Conservation (phyloP, 257 asterid species). For the Perilla frutescens region DNA sequence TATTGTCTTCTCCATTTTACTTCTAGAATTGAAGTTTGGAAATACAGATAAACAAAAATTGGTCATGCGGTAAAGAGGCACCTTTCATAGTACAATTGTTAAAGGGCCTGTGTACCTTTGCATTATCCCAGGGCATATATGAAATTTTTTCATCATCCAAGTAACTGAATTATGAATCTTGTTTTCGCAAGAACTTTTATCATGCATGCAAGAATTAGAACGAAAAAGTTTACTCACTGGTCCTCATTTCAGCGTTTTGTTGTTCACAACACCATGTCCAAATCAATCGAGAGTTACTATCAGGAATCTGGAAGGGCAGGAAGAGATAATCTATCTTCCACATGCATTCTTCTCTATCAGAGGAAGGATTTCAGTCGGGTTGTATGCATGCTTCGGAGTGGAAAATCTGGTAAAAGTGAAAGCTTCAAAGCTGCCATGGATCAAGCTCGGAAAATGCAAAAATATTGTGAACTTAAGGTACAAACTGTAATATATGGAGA, state of each 20-base stretch:
- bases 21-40: neutral
- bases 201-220: neutral
- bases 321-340: conserved; percentile 72
- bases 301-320: conserved; percentile 99
- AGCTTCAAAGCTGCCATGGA: conserved; percentile 89
- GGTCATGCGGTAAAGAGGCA: neutral
- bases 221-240: neutral
- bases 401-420: conserved; percentile 60
- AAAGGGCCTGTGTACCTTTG: conserved; percentile 1
- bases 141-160: conserved; percentile 19
- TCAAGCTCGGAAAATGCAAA: conserved; percentile 92
- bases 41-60: neutral
- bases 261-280: conserved; percentile 91
- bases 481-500: conserved; percentile 20
- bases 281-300: conserved; percentile 97
- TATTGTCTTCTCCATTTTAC: neutral
- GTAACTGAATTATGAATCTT: neutral
- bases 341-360: conserved; percentile 79
- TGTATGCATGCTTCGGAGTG: conserved; percentile 93
- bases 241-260: conserved; percentile 78
- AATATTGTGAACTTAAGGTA: conserved; percentile 90
- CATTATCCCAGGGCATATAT: neutral
- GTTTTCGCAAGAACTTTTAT: neutral
- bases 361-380: conserved; percentile 95
- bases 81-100: conserved; percentile 13